Evolutionary conservation across 257 asterid species (phyloP).

Genomic region (Penstemon eatonii): DNA sequence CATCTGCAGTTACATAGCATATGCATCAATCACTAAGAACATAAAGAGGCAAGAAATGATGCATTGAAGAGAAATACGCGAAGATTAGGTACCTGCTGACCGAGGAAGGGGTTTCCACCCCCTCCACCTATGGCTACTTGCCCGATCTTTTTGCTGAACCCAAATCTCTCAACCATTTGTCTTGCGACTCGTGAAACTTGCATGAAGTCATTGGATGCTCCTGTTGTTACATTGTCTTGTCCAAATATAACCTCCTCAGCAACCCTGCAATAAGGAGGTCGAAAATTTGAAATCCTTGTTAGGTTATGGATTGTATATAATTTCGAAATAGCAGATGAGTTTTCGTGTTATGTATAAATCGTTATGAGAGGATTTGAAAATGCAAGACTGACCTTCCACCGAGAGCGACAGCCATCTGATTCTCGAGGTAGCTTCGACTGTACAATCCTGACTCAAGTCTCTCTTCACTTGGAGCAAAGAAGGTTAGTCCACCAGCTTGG

Average conservation of each 20-base stretch:
- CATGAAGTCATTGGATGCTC: slow-evolving; percentile 99
- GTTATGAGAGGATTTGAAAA: not conserved
- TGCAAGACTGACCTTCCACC: slow-evolving; percentile 81
- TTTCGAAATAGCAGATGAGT: not conserved
- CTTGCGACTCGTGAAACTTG: slow-evolving; percentile 98
- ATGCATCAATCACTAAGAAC: not conserved
- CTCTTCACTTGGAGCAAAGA: slow-evolving; percentile 99
- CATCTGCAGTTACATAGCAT: slow-evolving; percentile 41
- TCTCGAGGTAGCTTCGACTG: slow-evolving; percentile 96
- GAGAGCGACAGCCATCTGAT: slow-evolving; percentile 98
- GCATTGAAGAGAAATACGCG: not conserved
- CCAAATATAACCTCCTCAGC: slow-evolving; percentile 95
- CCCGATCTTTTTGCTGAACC: slow-evolving; percentile 95
- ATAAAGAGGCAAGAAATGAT: not conserved
- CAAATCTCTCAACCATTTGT: slow-evolving; percentile 98
- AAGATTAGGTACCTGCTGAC: slow-evolving; percentile 63
- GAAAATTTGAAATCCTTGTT: not conserved
- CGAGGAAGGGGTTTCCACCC: slow-evolving; percentile 94
- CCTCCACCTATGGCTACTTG: slow-evolving; percentile 92
- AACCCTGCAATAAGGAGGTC: slow-evolving; percentile 47
- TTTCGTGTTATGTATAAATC: too few species aligned
- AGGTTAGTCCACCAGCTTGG: slow-evolving; percentile 98
- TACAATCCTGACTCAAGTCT: slow-evolving; percentile 94
- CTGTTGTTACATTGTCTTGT: slow-evolving; percentile 86
- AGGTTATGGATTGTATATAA: not conserved